Evolutionary conservation across 2,329 filamentous ascomycete species (phyloP), one percentile per base, ranked within the genome.

Genomic region (Emmonsiellopsis sp.): DNA sequence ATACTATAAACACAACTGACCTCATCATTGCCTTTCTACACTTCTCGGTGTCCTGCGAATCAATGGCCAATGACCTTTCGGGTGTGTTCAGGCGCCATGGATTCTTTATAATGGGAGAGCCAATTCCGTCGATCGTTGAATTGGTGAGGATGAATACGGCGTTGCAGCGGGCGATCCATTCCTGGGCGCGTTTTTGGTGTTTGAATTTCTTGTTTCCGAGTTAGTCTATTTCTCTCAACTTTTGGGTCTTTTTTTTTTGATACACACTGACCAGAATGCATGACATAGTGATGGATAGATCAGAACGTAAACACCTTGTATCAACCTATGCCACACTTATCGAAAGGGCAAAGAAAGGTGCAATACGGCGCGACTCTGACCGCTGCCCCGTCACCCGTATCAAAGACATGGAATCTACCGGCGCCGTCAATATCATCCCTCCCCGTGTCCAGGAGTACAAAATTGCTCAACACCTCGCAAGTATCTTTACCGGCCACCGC

Each of bases 391-490:
- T 53, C 21, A 53, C 53, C 27, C 39, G 49, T 31, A 9, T 50
- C 4, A 32, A 50, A 10, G 50, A 43, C 46, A 39, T 42, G 3
- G 45, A 33, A 32, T n/a, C 43, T 3, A 31, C 21, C 34, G 53
- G 45, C 33, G 31, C 37, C 34, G 45, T 50, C 14, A 49, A 51
- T n/a, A 55, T 55, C 40, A 37, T 55, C 37, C 53, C 53, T 8
- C 10, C 40, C 39, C 17, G 36, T 33, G 6, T 55, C 11, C 17
- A 42, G 10, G 10, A 42, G 10, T 46, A 55, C 33, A 36, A 39
- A 9, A 6, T 44, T 21, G 45, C 33, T 2, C 36, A 49, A 10
- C 37, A 42, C 10, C 51, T 53, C 34, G 47, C 47, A 40, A 39
- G 40, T 3, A 42, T 42, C 44, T 53, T 55, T 17, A 55, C 53